Evolutionary conservation across 2,329 filamentous ascomycete genomes (phyloP), one percentile per base, ranked within the genome.

Genomic region (Penicillium sp.): DNA sequence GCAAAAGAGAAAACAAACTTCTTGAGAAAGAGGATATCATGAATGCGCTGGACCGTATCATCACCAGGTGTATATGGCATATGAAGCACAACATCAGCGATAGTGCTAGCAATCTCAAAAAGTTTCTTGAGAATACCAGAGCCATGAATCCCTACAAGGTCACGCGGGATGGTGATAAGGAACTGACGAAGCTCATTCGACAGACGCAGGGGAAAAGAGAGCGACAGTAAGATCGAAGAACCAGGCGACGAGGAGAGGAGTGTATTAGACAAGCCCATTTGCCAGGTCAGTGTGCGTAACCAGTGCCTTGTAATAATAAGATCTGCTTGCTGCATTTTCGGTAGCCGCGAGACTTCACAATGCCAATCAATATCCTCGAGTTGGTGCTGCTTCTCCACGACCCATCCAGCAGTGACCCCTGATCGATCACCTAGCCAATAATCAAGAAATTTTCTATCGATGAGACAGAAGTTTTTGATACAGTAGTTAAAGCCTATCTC

Each of bases 71-170:
- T 75, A 6, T 76, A 73, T 0, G 80, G 79, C 14, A 84, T 70
- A 43, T 81, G 79, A 22, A 85, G 75, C 2, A 81, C 69, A 14
- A 85, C 82, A 59, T 85, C 82, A 8, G 82, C 81, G 44, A 85
- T 81, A 2, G 82, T 84, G 64, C 82, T 83, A 0, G 82, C 81
- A 57, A 85, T 82, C 62, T 85, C 83, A 53, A 85, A 83, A 4
- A 85, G 72, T 64, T 85, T 85, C 57, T 83, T 79, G 50, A 84
- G 72, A 52, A 85, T 82, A 22, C 80, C 80, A 35, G 76, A 81
- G 7, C 83, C 82, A 60, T 85, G 82, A 4, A 82, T 79, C 26
- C 78, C 78, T 55, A 85, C 79, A 51, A 78, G 79, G 35, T 78
- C 68, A 15, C 70, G 69, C 4, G 75, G 75, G 61, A 79, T 75